Percentiles rank a stretch among this genome's conserved stretches.
Evolutionary conservation across 805 yeast genomes (phyloP).

Genomic region (Suhomyces canberraensis): DNA sequence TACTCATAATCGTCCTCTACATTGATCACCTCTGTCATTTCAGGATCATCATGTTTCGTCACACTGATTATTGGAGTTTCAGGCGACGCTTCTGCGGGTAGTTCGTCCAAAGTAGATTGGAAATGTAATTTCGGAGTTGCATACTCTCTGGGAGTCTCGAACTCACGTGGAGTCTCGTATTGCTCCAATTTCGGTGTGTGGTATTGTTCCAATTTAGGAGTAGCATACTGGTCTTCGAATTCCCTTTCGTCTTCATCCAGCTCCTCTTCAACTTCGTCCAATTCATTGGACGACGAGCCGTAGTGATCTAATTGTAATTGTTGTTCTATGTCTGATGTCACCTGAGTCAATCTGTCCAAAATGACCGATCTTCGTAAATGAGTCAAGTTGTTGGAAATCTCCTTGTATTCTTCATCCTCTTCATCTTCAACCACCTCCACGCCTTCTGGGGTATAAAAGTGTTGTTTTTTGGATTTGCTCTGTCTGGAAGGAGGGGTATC

Average conservation of each 20-base stretch:
- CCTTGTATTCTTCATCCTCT: slow-evolving; percentile 9
- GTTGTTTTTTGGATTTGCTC: neutral
- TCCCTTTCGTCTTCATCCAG: slow-evolving; percentile 5
- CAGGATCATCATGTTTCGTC: neutral
- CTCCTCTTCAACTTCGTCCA: slow-evolving; percentile 13
- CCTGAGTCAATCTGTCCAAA: slow-evolving; percentile 36
- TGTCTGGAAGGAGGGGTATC: slow-evolving; percentile 29
- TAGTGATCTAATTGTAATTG: slow-evolving; percentile 18
- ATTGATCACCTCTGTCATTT: slow-evolving; percentile 1
- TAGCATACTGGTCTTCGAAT: slow-evolving; percentile 3
- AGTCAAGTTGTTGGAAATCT: slow-evolving; percentile 9
- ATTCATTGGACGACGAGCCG: slow-evolving; percentile 5
- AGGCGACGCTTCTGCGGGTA: neutral
- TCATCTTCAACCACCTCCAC: slow-evolving; percentile 10
- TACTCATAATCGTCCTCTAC: slow-evolving; percentile 6
- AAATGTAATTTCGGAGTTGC: neutral
- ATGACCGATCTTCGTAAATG: slow-evolving; percentile 34
- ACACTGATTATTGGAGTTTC: neutral
- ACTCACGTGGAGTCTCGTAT: neutral
- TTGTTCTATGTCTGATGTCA: slow-evolving; percentile 37
- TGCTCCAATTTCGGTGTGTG: neutral
- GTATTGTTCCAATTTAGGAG: neutral
- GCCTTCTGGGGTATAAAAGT: slow-evolving; percentile 1
- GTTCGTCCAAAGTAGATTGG: neutral
- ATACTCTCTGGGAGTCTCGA: neutral